Evolutionary conservation across 352 stramenopile species (phyloP), one percentile per base, ranked within the genome.

Genomic region (Phytopythium montanum): DNA sequence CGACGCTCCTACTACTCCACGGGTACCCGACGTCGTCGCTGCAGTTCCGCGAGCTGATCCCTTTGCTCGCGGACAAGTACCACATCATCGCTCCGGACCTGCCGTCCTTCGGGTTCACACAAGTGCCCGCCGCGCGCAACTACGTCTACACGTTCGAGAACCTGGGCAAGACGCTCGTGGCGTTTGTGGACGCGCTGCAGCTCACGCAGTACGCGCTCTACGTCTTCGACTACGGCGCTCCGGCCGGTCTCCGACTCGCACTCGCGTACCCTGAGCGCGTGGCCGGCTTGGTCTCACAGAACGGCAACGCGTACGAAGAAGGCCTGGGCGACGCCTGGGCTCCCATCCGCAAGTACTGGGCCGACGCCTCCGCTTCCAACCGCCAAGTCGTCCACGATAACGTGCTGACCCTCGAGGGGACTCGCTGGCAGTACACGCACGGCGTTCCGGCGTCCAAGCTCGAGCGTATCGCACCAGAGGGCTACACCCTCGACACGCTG

Each of bases 111-210:
- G 48, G 48, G 7, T 33, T 54, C 28, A 54, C 48, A 14, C 48
- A 25, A 23, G 48, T 54, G 19, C 48, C 48, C 28, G 48, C 48
- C 48, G 16, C 5, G 14, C 48, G 48, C 26, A 9, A 39, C 28
- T 54, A 54, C 48, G 48, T 54, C 48, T 54, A 54, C 48, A 54
- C 48, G 2, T 54, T 54, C 26, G 48, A 54, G 28, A 54, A 39
- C 48, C 48, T 54, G 19, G 48, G 12, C 26, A 54, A 54, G 48
- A 54, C 48, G 8, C 23, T 54, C 13, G 48, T 26, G 28, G 48
- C 48, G 5, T 54, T 54, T 29, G 48, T 54, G 5, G 48, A 54
- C 16, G 48, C 28, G 18, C 48, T 54, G 9, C 5, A 23, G 18
- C n/a, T 54, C 14, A 39, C 12, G 5, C 25, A 25, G 28, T 54